phyloP scores from a whole-genome alignment of 2,329 filamentous ascomycete species.

The Pseudogymnoascus sp. region DNA sequence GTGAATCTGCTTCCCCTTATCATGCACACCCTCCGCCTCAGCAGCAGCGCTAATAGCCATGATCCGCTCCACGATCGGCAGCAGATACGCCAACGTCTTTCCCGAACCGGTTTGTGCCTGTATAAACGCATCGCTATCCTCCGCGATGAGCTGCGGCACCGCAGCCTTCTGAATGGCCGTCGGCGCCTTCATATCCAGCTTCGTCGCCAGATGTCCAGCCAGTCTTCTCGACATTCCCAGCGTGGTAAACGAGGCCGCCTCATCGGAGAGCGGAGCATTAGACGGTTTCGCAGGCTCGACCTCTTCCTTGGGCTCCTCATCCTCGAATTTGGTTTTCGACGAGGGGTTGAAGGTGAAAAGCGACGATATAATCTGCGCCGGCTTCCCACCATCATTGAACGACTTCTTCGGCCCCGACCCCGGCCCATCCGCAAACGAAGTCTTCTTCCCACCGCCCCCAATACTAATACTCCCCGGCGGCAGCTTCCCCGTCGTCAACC shows the following conservation, averaged over 20 bases:
- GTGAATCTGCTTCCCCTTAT: conserved; percentile 49
- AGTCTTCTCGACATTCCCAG: conserved; percentile 75
- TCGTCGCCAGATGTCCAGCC: conserved; percentile 73
- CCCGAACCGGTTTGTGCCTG: conserved; percentile 96
- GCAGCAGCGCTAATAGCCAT: conserved; percentile 60
- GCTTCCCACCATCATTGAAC: conserved; percentile 30
- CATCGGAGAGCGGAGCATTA: conserved; percentile 80
- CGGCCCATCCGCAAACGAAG: conserved; percentile 15
- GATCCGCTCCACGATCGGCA: conserved; percentile 85
- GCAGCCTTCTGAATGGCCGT: conserved; percentile 92
- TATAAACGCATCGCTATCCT: conserved; percentile 85
- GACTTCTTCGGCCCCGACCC: conserved; percentile 20
- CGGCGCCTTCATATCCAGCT: conserved; percentile 81
- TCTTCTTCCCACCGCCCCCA: conserved; percentile 19
- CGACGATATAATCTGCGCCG: conserved; percentile 70
- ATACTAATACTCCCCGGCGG: conserved; percentile 29
- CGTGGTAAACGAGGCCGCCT: conserved; percentile 76
- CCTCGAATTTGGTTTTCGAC: conserved; percentile 51
- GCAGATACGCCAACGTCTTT: conserved; percentile 91
- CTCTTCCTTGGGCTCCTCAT: conserved; percentile 36
- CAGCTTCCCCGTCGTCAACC: conserved; percentile 30
- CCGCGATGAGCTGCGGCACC: conserved; percentile 68
- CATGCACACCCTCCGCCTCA: conserved; percentile 40
- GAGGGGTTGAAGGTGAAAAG: conserved; percentile 85
- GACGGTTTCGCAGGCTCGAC: conserved; percentile 62